phyloP scores from a whole-genome alignment of 805 yeast genomes.

The Kregervanrija pseudodelftensis region DNA sequence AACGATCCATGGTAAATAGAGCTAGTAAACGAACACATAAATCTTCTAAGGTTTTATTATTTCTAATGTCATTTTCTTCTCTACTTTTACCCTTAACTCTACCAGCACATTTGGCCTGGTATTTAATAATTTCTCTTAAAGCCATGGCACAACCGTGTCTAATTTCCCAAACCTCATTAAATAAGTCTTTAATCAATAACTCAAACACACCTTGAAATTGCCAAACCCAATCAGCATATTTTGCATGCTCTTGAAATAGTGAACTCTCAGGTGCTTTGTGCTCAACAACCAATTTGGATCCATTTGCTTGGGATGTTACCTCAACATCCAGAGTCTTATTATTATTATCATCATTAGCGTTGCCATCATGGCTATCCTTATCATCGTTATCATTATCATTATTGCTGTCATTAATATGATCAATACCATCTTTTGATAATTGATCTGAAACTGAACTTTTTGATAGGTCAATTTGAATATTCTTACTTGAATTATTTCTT shows the following conservation, averaged over 20 bases:
- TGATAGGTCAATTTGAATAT: constrained; percentile 56
- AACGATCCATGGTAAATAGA: constrained; percentile 84
- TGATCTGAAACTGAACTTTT: constrained; percentile 61
- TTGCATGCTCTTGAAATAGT: constrained; percentile 55
- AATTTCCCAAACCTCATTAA: constrained; percentile 85
- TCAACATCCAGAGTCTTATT: constrained; percentile 28
- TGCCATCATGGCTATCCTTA: constrained; percentile 52
- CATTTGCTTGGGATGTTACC: constrained; percentile 73
- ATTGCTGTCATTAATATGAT: constrained; percentile 47
- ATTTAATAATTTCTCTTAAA: constrained; percentile 72
- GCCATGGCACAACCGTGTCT: constrained; percentile 96
- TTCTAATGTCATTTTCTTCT: constrained; percentile 58
- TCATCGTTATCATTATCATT: constrained; percentile 33
- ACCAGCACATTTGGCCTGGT: constrained; percentile 83
- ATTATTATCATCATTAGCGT: constrained; percentile 8
- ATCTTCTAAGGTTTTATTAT: constrained; percentile 73
- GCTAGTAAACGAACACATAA: constrained; percentile 79
- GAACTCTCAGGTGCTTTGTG: constrained; percentile 58
- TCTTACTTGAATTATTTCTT: constrained; percentile 38
- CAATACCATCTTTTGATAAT: constrained; percentile 44
- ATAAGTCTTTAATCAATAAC: constrained; percentile 66
- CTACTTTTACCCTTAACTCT: constrained; percentile 57
- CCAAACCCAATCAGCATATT: constrained; percentile 76
- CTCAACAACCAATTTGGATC: constrained; percentile 79
- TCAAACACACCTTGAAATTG: constrained; percentile 92